phyloP scores from a whole-genome alignment of 225 moss, liverwort and hornwort species.

The Polytrichum commune region DNA sequence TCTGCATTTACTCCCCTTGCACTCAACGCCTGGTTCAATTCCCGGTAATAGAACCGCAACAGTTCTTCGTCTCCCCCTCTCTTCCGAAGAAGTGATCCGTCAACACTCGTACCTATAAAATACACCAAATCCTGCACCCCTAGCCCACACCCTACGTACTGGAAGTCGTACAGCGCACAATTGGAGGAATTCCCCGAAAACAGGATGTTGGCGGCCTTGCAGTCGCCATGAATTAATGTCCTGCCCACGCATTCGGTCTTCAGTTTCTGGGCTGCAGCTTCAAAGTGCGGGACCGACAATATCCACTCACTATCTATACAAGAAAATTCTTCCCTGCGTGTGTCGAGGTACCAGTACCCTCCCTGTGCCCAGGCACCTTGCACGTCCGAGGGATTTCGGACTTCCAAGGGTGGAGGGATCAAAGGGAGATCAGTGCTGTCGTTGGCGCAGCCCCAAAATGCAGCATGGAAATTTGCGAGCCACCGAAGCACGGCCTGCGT shows the following conservation, averaged over 20 bases:
- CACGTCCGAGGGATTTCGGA: constrained; percentile 21
- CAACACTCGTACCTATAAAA: constrained; percentile 46
- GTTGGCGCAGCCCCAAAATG: constrained; percentile 30
- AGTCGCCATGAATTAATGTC: constrained; percentile 50
- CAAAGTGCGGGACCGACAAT: constrained; percentile 19
- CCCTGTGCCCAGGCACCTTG: constrained; percentile 43
- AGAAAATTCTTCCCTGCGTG: constrained; percentile 40
- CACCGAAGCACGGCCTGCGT: constrained; percentile 38
- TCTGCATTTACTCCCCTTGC: constrained; percentile 15
- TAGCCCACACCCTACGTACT: constrained; percentile 48
- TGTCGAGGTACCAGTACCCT: constrained; percentile 54
- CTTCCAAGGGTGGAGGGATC: constrained; percentile 26
- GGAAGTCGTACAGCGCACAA: constrained; percentile 51
- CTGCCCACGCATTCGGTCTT: constrained; percentile 31
- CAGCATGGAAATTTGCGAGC: constrained; percentile 51
- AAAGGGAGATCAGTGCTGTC: constrained; percentile 5
- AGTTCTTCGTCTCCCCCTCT: constrained; percentile 33
- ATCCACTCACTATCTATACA: constrained; percentile 47
- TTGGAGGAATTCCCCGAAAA: constrained; percentile 28
- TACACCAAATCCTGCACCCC: constrained; percentile 52
- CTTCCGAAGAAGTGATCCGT: constrained; percentile 41
- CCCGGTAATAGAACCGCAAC: constrained; percentile 25
- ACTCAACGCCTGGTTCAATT: constrained; percentile 26
- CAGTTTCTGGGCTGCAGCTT: constrained; percentile 41
- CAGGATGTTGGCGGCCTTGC: constrained; percentile 52